Conservation (phyloP, 768 basidiomycete genomes). For the Fomitopsis serialis region DNA sequence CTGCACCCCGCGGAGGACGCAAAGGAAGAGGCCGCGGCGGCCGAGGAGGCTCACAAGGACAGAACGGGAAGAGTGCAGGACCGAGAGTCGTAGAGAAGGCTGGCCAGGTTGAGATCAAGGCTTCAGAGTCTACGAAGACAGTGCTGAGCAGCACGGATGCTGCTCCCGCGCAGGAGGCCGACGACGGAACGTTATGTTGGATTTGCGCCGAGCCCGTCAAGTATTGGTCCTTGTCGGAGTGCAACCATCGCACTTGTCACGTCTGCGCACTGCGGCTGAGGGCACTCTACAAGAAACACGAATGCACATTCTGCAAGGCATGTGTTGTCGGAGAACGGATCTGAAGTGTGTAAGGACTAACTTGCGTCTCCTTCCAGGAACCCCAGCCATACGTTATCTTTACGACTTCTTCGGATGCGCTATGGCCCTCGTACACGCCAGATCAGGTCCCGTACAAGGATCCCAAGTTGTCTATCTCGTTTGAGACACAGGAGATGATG, state of each 20-base stretch:
- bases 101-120: not conserved
- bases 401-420: conserved; percentile 57
- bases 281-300: conserved; percentile 88
- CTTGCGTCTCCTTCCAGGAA: conserved; percentile 38
- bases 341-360: not conserved
- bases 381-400: conserved; percentile 73
- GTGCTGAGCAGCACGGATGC: not conserved
- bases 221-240: conserved; percentile 83
- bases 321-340: conserved; percentile 12
- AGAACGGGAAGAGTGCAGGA: not conserved
- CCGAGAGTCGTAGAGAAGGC: not conserved
- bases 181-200: conserved; percentile 62
- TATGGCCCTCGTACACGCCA: conserved; percentile 53
- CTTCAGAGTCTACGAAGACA: not conserved
- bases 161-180: conserved; percentile 13
- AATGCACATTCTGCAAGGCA: conserved; percentile 97
- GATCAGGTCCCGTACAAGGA: conserved; percentile 62
- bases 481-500: conserved; percentile 93
- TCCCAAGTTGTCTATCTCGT: conserved; percentile 67
- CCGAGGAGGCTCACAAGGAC: not conserved
- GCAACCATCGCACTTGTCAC: conserved; percentile 94
- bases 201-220: conserved; percentile 95
- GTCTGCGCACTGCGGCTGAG: conserved; percentile 85
- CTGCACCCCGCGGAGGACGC: not conserved
- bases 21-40: not conserved